These are phyloP conservation scores for Nothophaeocryptopus gaeumannii DNA, from an alignment of 2,329 filamentous ascomycete species.

Conservation along the genomic window DNA sequence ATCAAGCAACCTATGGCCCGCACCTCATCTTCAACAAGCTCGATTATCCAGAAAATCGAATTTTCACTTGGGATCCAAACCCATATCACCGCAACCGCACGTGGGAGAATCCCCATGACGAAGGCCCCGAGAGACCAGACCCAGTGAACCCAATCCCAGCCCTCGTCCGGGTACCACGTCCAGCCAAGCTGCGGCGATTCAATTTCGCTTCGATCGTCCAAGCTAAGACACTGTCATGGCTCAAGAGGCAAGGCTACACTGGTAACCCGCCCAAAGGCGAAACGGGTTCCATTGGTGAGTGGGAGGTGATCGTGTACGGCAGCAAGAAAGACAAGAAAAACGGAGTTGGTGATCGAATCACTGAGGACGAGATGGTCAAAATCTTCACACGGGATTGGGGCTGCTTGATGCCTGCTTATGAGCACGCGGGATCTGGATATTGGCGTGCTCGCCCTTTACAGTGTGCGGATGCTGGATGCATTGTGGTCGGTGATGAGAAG, in stretches of 20 bases:
- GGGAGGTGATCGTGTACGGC: conserved; percentile 6
- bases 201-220: conserved; percentile 7
- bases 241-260: conserved; percentile 1
- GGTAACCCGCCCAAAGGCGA: not conserved
- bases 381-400: conserved; percentile 9
- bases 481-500: conserved; percentile 2
- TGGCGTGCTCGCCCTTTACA: conserved; percentile 10
- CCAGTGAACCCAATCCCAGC: not conserved
- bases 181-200: not conserved
- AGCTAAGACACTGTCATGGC: conserved; percentile 1
- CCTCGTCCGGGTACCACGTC: not conserved
- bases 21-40: conserved; percentile 3
- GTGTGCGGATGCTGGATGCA: conserved; percentile 7
- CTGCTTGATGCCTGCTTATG: conserved; percentile 5
- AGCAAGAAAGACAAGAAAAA: not conserved
- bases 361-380: conserved; percentile 3
- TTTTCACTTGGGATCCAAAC: conserved; percentile 6
- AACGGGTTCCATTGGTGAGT: not conserved
- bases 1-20: not conserved
- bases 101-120: conserved; percentile 3
- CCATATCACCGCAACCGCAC: conserved; percentile 9
- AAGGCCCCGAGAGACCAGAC: not conserved
- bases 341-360: not conserved
- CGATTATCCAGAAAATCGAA: not conserved
- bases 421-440: conserved; percentile 8